These are phyloP conservation scores for Fusarium chlamydosporum DNA, from an alignment of 2,329 filamentous ascomycete species.

Conservation along the genomic window DNA sequence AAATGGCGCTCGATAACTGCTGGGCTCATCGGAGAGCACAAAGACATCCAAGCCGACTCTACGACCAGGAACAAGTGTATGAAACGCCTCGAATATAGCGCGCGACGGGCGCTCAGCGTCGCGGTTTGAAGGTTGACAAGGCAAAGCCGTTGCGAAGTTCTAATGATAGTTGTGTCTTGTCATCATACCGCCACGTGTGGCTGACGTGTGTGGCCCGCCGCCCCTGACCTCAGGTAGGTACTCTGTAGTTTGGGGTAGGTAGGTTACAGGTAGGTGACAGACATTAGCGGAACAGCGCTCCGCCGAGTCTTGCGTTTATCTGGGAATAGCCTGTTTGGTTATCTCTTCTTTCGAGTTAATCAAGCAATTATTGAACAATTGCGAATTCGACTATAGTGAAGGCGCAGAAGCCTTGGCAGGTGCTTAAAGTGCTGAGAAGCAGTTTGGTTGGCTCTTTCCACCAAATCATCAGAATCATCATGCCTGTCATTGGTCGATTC, in stretches of 20 bases:
- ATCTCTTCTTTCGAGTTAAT: neutral
- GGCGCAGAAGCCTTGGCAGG: too few species aligned
- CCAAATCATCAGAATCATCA: slow-evolving; percentile 8
- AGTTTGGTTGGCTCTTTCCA: slow-evolving; percentile 10
- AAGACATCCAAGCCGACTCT: slow-evolving; percentile 11
- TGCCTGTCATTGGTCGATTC: slow-evolving; percentile 10
- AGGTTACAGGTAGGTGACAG: neutral
- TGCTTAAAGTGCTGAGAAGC: neutral
- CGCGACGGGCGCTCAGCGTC: slow-evolving; percentile 43
- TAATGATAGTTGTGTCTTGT: slow-evolving; percentile 41
- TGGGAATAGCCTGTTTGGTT: neutral
- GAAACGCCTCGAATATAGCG: slow-evolving; percentile 26
- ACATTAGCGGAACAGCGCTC: neutral
- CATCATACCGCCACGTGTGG: slow-evolving; percentile 46
- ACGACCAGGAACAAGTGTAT: slow-evolving; percentile 19
- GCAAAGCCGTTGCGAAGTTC: slow-evolving; percentile 23
- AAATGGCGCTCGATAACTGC: slow-evolving; percentile 43
- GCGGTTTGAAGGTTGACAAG: slow-evolving; percentile 23
- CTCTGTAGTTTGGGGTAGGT: neutral
- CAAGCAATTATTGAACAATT: neutral
- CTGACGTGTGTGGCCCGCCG: slow-evolving; percentile 29
- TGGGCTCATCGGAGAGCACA: slow-evolving; percentile 46
- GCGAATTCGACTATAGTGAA: neutral
- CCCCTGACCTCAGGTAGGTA: neutral
- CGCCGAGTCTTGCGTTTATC: neutral